phyloP scores from a whole-genome alignment of 1,284 basidiomycete species.

The Chiua sp. region DNA sequence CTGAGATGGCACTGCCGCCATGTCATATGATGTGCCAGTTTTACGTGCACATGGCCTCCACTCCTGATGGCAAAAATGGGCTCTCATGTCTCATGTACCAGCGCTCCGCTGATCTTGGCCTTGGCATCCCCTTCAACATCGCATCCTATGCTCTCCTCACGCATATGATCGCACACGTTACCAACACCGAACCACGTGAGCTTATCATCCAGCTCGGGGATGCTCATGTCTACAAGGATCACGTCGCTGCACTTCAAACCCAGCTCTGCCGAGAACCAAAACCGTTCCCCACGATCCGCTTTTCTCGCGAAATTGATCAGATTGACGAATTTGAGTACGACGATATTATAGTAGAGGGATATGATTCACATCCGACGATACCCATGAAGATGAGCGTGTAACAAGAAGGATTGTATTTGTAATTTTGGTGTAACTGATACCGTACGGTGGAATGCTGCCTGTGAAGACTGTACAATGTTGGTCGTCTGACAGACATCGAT shows the following conservation, averaged over 20 bases:
- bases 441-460: too few relatives aligned
- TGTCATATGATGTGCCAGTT: constrained; percentile 99
- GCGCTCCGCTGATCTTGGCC: constrained; percentile 95
- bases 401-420: neutral
- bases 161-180: constrained; percentile 95
- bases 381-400: constrained; percentile 99
- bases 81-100: constrained; percentile 98
- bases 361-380: constrained; percentile 86
- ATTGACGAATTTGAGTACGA: constrained; percentile 87
- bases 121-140: constrained; percentile 99
- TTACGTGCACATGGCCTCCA: constrained; percentile 87
- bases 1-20: constrained; percentile 94
- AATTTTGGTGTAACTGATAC: too few relatives aligned
- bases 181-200: constrained; percentile 85
- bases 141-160: constrained; percentile 97
- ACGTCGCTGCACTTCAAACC: constrained; percentile 83
- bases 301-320: constrained; percentile 60
- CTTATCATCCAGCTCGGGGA: constrained; percentile 95
- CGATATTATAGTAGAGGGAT: constrained; percentile 89
- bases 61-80: constrained; percentile 62
- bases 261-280: constrained; percentile 85
- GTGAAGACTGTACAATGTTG: too few relatives aligned
- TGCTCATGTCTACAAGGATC: constrained; percentile 95
- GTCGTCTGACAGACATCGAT: too few relatives aligned
- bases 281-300: constrained; percentile 83